These are phyloP conservation scores for Leccinum subgranulosum DNA, from an alignment of 768 basidiomycete species.

Conservation along the genomic window DNA sequence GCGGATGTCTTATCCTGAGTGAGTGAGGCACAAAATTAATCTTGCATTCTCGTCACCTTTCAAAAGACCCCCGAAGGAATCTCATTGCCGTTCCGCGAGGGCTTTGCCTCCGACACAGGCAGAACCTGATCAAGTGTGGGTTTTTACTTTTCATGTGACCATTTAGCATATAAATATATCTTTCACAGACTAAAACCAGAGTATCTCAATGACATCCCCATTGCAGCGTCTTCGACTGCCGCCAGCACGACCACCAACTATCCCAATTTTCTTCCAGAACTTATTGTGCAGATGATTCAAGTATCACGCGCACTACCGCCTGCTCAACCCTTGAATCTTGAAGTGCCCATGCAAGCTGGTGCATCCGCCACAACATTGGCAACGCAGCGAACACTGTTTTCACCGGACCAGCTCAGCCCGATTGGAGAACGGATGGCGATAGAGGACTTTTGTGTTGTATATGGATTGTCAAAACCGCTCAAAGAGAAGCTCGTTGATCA, in stretches of 20 bases:
- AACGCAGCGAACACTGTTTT: not conserved
- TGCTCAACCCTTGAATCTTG: not conserved
- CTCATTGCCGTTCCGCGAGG: conserved; percentile 35
- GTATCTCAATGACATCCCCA: conserved; percentile 92
- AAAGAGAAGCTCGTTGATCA: not conserved
- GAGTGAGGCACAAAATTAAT: conserved; percentile 14
- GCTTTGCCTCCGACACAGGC: conserved; percentile 18
- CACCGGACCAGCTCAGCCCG: not conserved
- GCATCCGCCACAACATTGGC: not conserved
- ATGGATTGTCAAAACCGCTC: not conserved
- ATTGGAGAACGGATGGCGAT: not conserved
- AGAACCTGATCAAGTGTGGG: conserved; percentile 66
- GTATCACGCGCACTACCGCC: not conserved
- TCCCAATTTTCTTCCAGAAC: not conserved
- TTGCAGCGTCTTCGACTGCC: conserved; percentile 37
- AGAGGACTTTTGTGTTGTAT: not conserved
- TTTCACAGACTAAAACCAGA: conserved; percentile 64
- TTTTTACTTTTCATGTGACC: not conserved
- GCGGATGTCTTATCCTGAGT: conserved; percentile 4
- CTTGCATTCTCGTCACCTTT: not conserved
- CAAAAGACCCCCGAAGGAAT: conserved; percentile 12
- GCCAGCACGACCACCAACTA: not conserved
- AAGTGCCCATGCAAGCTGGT: not conserved
- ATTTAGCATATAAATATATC: conserved; percentile 1
- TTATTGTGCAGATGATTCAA: not conserved